Percentiles rank a stretch among this genome's conserved stretches.
These are phyloP conservation scores for Chlorella sp. DNA, from an alignment of 139 green algal genomes.

Conservation along the genomic window DNA sequence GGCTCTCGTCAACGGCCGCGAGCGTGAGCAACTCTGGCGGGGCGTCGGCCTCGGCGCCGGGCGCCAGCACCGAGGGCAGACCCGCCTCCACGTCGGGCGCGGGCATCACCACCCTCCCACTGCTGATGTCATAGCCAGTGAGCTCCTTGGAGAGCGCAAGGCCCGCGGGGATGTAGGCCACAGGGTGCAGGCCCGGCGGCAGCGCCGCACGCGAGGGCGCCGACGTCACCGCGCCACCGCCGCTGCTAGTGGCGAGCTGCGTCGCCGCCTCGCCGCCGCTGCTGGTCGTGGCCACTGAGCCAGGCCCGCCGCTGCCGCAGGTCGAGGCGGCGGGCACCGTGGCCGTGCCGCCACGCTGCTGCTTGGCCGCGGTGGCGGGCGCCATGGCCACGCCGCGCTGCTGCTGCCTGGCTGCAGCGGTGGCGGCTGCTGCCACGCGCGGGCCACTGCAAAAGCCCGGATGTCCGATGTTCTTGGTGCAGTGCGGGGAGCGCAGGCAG, in stretches of 20 bases:
- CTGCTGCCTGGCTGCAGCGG: constrained; percentile 13
- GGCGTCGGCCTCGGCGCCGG: constrained; percentile 9
- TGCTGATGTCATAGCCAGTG: constrained; percentile 44
- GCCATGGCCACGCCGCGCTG: not conserved
- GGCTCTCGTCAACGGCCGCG: constrained; percentile 37
- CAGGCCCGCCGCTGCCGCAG: not conserved
- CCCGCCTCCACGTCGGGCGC: constrained; percentile 32
- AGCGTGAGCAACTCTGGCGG: constrained; percentile 51
- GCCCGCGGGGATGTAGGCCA: constrained; percentile 27
- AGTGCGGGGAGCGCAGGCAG: constrained; percentile 55
- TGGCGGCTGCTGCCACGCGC: constrained; percentile 29
- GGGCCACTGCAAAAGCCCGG: constrained; percentile 57
- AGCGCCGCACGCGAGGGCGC: not conserved
- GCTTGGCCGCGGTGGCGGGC: not conserved
- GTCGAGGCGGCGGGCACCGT: not conserved
- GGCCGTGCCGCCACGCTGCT: not conserved
- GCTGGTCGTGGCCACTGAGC: too few species aligned
- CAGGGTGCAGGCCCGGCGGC: constrained; percentile 17
- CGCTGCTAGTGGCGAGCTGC: not conserved
- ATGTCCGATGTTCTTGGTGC: constrained; percentile 55
- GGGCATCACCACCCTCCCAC: constrained; percentile 39
- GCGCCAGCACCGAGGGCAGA: constrained; percentile 20
- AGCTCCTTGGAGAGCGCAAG: constrained; percentile 26
- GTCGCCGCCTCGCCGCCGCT: constrained; percentile 20
- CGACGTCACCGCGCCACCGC: not conserved